Evolutionary conservation across 768 basidiomycete species (phyloP), one percentile per base, ranked within the genome.

Genomic region (Russula sp.): DNA sequence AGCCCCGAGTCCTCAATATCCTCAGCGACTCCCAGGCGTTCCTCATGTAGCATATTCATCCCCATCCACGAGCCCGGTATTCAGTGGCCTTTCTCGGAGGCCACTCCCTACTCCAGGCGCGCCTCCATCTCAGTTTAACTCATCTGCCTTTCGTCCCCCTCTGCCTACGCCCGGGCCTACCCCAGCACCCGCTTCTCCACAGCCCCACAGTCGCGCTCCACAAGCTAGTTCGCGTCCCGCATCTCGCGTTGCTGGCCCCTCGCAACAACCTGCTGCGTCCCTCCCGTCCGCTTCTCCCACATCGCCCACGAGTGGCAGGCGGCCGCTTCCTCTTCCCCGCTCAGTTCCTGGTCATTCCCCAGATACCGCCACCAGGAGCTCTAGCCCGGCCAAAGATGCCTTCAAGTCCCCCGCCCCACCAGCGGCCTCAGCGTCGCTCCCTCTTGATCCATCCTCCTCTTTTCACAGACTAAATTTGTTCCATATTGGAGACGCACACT

Each of bases 401-500:
- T 6, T 53, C 5, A 65, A 53, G 22, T 58, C 51, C 16, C 28
- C 64, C n/a, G 28, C 50, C 46, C 20, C 50, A 18, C n/a, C 50
- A n/a, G 56, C 9, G 18, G 40, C 18, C 14, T 26, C 66, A 32
- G 11, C 56, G 14, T 16, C 55, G 16, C 44, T 38, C 24, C 49
- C 36, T 24, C 44, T 14, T 9, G 55, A 57, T 36, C 28, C 52
- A 1, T 40, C 61, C 3, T 62, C 60, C 2, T 32, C 60, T 1
- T 48, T 18, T 46, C 59, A 9, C 53, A 60, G 16, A 57, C 57
- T 48, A 69, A 59, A 46, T 69, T 69, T 44, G 42, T 69, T 20
- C 68, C 68, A 7, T 69, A 69, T 60, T 69, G 68, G 68, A 69
- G 64, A 44, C 68, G 68, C 20, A 64, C 63, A 22, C 60, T 69